Base-by-base conservation (phyloP, 805 yeast genomes). In the Wickerhamiella cacticola region DNA sequence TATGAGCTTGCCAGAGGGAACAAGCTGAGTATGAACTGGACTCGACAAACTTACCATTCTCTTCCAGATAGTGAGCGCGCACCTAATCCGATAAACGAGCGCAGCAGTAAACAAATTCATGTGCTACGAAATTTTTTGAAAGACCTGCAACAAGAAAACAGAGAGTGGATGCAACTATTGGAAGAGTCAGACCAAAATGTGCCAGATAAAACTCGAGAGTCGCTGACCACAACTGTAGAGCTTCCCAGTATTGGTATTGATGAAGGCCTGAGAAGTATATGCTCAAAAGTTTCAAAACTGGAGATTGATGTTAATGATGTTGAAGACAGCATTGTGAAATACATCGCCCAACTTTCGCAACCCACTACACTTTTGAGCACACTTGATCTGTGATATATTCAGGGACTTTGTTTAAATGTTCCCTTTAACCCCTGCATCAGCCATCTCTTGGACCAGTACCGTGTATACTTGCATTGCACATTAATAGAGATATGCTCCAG, bases 11-110 rank as follows among this genome's bases (percentile, higher is more conserved):
- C 45, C 22, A 23, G 16, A n/a, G 45, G 34, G 21, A 23, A 31
- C 36, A 31, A 29, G 25, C 33, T 31, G n/a, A 21, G 31, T 24
- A 25, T 46, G 16, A 40, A 39, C 28, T 46, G 49, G 49, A 22
- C 45, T 13, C 46, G 36, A 19, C 39, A 35, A 15, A 26, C 21
- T 9, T 15, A 43, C 33, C 22, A 21, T 22, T 22, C 33, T 7
- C 8, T 15, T 6, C 28, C 33, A 12, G 46, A 34, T n/a, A 9
- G 18, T 4, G 39, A 43, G 23, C 38, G 26, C 10, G 46, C 46
- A 19, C 46, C 39, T 33, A 43, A 43, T 23, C 39, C 36, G 10
- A 15, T 10, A 13, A 43, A 43, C 23, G 21, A 33, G 18, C 15
- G 21, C 46, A 43, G 33, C 29, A 24, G 28, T 18, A 16, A 22